Evolutionary conservation across 495 filamentous ascomycete species (phyloP), one percentile per base, ranked within the genome.

Genomic region (Penicillium subrubescens): DNA sequence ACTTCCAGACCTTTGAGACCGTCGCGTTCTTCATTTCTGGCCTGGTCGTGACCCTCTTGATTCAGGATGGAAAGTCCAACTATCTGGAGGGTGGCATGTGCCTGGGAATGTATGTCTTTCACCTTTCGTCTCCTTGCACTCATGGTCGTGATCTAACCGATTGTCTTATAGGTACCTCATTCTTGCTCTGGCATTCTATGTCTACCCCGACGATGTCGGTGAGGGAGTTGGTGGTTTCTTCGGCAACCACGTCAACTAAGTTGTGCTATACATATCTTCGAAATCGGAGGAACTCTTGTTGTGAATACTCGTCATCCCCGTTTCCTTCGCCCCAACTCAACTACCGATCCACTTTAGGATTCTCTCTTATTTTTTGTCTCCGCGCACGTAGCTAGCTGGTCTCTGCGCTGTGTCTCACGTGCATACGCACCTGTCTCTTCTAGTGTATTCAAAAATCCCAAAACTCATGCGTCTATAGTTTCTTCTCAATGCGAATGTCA

Each of bases 51-150:
- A 97, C 93, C 39, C 93, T 97, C 76, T 86, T 96, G 55, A 92
- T 96, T 61, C 90, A 94, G 73, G 94, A 98, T 75, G 94, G 94
- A 59, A 95, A 94, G 80, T 92, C 89, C 15, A 98, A 98, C 73
- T 98, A 96, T 63, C 86, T 98, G 8, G 94, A 98, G 78, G 94
- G 94, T 53, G 89, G 89, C 41, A 93, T 98, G 90, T 91, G 94
- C 74, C 68, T 93, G 71, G 86, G 85, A 71, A 86, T 89, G 87
- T 91, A 86, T 69, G 84, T 86, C 50, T 23, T 33, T n/a, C 64
- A 25, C 59, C n/a, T 67, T 62, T 44, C 56, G 52, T 23, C 39
- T 37, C 57, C 59, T 39, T 21, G 35, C 29, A 21, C 19, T 7
- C 33, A 15, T 56, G 8, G 5, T 39, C 34, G 15, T 23, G 2